Evolutionary conservation across 2,329 filamentous ascomycete species (phyloP), one percentile per base, ranked within the genome.

Genomic region (Juglanconis sp.): DNA sequence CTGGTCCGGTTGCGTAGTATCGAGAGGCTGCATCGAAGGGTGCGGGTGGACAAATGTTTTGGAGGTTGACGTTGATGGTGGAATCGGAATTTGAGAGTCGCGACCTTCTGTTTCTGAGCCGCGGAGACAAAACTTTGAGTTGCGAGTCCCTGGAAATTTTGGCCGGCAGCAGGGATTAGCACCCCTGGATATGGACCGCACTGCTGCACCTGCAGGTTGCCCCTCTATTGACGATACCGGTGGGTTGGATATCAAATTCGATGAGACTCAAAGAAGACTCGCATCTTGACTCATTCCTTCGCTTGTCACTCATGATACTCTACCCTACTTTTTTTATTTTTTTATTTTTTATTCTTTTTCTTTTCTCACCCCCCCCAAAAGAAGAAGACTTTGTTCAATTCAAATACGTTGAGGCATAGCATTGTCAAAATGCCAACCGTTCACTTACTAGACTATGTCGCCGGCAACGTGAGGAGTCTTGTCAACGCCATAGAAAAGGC

Each of bases 401-500:
- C 40, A 48, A 34, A 47, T 1, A 15, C 13, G 15, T 42, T n/a
- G 40, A 24, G 40, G 24, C 24, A 53, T 34, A 44, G 30, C 38
- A 47, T 7, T 48, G 67, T 63, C 69, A 81, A 68, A 54, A 92
- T 92, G 89, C 86, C 90, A 65, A 91, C 84, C 53, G 90, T 94
- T 65, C 85, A 94, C 76, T 77, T 95, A 58, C 76, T 89, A 68
- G 82, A 98, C 79, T 98, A 97, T 74, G 94, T 97, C 66, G 94
- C 95, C 63, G 95, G 95, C 71, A 99, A 99, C 75, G 88, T 99
- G 68, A 89, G 94, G 66, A 97, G 93, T 65, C 85, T 99, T 69
- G 94, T 93, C 72, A 99, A 99, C 80, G 95, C 94, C 69, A 96
- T 99, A 70, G 94, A 99, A 75, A 96, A 95, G 76, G 84, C 94